phyloP scores from a whole-genome alignment of 202 grass and related monocot species.

The Bolboschoenoplectus hybrid region DNA sequence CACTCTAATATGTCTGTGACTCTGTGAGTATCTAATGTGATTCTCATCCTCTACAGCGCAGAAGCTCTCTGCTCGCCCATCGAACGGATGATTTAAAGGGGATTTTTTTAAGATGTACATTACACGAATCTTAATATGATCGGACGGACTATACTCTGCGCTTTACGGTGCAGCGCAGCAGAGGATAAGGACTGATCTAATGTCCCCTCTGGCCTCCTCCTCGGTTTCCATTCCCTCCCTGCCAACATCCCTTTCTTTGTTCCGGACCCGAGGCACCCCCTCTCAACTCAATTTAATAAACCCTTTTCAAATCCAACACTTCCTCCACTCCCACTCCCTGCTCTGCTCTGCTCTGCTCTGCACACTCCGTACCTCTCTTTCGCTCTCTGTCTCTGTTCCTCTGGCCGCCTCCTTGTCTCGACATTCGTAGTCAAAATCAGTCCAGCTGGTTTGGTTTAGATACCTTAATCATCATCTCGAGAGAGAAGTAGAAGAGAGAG shows the following conservation, averaged over 20 bases:
- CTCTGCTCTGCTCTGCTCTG: constrained; percentile 24
- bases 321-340: constrained; percentile 33
- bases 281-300: constrained; percentile 48
- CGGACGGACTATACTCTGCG: no score
- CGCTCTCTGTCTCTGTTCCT: background rate
- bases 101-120: no score
- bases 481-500: background rate
- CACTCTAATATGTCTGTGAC: background rate
- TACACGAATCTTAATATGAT: no score
- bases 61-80: no score
- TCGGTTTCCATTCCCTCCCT: constrained; percentile 38
- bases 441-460: background rate
- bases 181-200: no score
- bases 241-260: background rate
- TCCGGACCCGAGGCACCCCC: constrained; percentile 48
- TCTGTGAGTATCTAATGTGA: no score
- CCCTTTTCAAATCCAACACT: constrained; percentile 48
- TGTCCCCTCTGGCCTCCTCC: background rate
- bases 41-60: no score
- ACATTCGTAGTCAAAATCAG: constrained; percentile 31
- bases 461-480: background rate
- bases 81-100: no score
- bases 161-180: no score
- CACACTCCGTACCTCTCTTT: constrained; percentile 29
- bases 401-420: background rate